Evolutionary conservation across 805 yeast genomes (phyloP).

Genomic region (Candida koratica): DNA sequence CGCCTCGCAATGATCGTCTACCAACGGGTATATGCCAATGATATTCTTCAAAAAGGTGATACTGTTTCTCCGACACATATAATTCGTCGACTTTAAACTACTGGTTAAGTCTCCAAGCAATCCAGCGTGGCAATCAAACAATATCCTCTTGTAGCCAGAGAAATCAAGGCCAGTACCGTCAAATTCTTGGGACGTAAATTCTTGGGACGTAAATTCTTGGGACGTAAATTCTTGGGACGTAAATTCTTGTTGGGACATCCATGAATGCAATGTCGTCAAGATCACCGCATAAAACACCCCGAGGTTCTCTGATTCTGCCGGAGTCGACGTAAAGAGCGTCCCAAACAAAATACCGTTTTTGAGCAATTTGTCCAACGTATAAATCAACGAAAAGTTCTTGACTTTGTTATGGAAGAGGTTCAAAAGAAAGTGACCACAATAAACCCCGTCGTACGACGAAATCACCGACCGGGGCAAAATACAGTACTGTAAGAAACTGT

Average conservation of each 20-base stretch:
- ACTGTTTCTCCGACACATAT: constrained; percentile 76
- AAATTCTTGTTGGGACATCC: constrained; percentile 36
- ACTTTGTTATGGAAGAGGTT: constrained; percentile 39
- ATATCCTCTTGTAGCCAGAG: constrained; percentile 29
- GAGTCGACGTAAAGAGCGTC: constrained; percentile 65
- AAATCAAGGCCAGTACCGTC: constrained; percentile 3
- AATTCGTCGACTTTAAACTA: constrained; percentile 50
- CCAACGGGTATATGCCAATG: constrained; percentile 59
- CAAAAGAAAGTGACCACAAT: constrained; percentile 56
- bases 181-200: constrained; percentile 22
- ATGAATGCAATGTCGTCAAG: constrained; percentile 39
- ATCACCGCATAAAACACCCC: constrained; percentile 68
- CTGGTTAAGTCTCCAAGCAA: constrained; percentile 42
- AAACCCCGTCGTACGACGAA: constrained; percentile 81
- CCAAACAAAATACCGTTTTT: constrained; percentile 46
- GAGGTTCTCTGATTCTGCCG: constrained; percentile 75
- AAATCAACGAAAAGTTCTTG: constrained; percentile 35
- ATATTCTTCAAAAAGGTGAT: constrained; percentile 71
- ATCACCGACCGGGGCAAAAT: constrained; percentile 72
- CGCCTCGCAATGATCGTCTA: constrained; percentile 60
- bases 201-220: constrained; percentile 23
- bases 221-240: constrained; percentile 7
- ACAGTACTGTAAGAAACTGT: constrained; percentile 55
- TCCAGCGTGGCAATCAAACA: constrained; percentile 54
- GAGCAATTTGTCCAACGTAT: constrained; percentile 46